These are phyloP conservation scores for Chaetomiaceae sp. DNA, from an alignment of 2,329 filamentous ascomycete genomes.

Conservation along the genomic window DNA sequence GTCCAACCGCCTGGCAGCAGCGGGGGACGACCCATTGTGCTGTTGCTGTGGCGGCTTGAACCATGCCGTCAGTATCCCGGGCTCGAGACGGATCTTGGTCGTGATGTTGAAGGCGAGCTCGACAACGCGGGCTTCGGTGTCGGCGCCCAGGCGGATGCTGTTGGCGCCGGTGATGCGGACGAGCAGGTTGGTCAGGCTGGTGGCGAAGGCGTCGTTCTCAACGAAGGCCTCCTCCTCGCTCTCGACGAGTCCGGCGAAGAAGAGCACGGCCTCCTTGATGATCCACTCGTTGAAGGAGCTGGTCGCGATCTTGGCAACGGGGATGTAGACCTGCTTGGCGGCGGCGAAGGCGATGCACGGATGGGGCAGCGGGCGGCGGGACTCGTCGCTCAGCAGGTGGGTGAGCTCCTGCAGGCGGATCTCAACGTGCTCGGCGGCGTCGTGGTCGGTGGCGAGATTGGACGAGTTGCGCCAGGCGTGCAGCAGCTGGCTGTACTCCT, in stretches of 20 bases:
- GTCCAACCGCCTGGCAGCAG: slow-evolving; percentile 41
- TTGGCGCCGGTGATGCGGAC: slow-evolving; percentile 70
- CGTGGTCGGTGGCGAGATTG: slow-evolving; percentile 54
- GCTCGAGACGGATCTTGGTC: slow-evolving; percentile 88
- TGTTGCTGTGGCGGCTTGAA: slow-evolving; percentile 75
- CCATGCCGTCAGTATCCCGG: slow-evolving; percentile 83
- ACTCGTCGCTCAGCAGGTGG: slow-evolving; percentile 79
- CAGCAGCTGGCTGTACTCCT: slow-evolving; percentile 58
- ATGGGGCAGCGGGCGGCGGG: slow-evolving; percentile 79
- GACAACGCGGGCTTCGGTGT: slow-evolving; percentile 82
- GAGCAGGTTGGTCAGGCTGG: slow-evolving; percentile 79
- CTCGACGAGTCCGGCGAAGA: slow-evolving; percentile 90
- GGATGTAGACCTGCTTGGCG: slow-evolving; percentile 80
- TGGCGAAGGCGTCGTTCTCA: slow-evolving; percentile 77
- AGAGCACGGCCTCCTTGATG: slow-evolving; percentile 73
- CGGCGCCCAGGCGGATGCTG: slow-evolving; percentile 64
- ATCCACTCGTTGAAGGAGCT: slow-evolving; percentile 80
- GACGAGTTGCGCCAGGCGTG: slow-evolving; percentile 57
- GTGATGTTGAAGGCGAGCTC: slow-evolving; percentile 94
- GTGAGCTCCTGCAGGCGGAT: slow-evolving; percentile 58
- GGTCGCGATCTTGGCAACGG: slow-evolving; percentile 81
- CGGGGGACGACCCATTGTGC: slow-evolving; percentile 30
- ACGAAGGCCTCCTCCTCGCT: slow-evolving; percentile 95
- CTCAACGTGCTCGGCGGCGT: slow-evolving; percentile 57
- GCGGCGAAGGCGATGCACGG: slow-evolving; percentile 85